These are phyloP conservation scores for Malassezia caprae DNA, from an alignment of 1,284 basidiomycete species.

Conservation along the genomic window DNA sequence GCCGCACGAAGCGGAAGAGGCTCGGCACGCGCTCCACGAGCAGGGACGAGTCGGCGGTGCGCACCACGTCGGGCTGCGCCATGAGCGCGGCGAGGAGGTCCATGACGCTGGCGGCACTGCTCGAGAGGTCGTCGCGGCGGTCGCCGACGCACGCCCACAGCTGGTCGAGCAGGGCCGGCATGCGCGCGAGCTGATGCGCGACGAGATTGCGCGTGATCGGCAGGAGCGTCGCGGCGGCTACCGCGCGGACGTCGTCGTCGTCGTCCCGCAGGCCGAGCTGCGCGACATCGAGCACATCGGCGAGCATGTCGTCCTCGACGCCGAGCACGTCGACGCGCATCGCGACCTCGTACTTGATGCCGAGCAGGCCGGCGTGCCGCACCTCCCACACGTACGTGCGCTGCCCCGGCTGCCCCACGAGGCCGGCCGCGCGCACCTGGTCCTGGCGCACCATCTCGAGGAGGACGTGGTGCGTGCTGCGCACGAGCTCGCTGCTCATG, in stretches of 20 bases:
- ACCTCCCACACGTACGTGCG: conserved; percentile 83
- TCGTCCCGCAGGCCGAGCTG: conserved; percentile 65
- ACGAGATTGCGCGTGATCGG: conserved; percentile 77
- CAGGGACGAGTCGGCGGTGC: conserved; percentile 53
- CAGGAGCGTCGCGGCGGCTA: conserved; percentile 80
- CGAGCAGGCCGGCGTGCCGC: conserved; percentile 86
- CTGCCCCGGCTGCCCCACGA: not conserved
- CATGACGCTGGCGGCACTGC: conserved; percentile 94
- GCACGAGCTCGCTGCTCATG: conserved; percentile 65
- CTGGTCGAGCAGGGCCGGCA: conserved; percentile 61
- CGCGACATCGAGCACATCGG: conserved; percentile 30
- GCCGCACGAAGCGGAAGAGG: conserved; percentile 91
- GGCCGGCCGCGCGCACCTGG: conserved; percentile 40
- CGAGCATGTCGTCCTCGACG: conserved; percentile 24
- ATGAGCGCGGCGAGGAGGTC: conserved; percentile 55
- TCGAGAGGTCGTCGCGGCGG: conserved; percentile 93
- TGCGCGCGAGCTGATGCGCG: conserved; percentile 56
- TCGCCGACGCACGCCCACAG: conserved; percentile 83
- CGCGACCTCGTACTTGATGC: conserved; percentile 94
- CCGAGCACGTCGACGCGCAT: conserved; percentile 71
- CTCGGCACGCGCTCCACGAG: conserved; percentile 71
- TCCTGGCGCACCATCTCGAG: conserved; percentile 88
- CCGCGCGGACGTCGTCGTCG: conserved; percentile 93
- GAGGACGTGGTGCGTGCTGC: conserved; percentile 71
- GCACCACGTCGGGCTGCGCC: conserved; percentile 59